Percentiles rank a stretch among this genome's conserved stretches.
Evolutionary conservation across 2,329 filamentous ascomycete species (phyloP).

Genomic region (Aspergillus puulaauensis): DNA sequence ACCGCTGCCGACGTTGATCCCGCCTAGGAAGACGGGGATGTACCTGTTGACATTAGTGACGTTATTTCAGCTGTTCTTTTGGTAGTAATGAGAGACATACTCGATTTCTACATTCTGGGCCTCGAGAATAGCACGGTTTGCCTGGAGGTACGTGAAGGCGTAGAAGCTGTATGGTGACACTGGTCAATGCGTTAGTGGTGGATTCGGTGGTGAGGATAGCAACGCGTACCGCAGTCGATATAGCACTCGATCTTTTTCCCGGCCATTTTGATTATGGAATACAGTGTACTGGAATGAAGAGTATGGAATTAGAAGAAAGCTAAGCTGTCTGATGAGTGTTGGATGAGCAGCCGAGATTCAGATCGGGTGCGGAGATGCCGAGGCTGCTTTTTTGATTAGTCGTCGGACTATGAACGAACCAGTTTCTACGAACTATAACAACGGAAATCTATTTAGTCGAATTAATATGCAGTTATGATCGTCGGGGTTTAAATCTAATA

Average conservation of each 20-base stretch:
- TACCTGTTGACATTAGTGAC: conserved; percentile 49
- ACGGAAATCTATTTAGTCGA: too few relatives aligned
- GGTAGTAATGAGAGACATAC: conserved; percentile 41
- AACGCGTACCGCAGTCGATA: conserved; percentile 1
- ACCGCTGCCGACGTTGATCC: conserved; percentile 62
- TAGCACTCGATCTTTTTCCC: conserved; percentile 10
- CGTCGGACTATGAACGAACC: background rate
- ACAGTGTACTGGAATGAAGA: too few relatives aligned
- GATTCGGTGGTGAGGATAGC: background rate
- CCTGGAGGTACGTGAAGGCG: background rate
- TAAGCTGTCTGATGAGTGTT: background rate
- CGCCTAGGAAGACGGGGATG: conserved; percentile 70
- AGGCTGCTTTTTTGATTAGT: background rate
- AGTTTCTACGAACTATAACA: too few relatives aligned
- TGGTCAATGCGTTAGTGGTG: background rate
- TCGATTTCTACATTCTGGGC: conserved; percentile 64
- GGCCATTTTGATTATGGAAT: background rate
- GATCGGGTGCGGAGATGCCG: background rate
- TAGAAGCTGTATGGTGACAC: conserved; percentile 11
- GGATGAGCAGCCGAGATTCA: background rate
- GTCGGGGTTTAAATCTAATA: too few relatives aligned
- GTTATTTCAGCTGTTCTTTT: background rate
- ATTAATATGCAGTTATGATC: too few relatives aligned
- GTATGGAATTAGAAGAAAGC: too few relatives aligned
- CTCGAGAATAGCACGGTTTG: conserved; percentile 45